Conservation (phyloP, 345 rosid genomes). For the Lumnitzera littorea region DNA sequence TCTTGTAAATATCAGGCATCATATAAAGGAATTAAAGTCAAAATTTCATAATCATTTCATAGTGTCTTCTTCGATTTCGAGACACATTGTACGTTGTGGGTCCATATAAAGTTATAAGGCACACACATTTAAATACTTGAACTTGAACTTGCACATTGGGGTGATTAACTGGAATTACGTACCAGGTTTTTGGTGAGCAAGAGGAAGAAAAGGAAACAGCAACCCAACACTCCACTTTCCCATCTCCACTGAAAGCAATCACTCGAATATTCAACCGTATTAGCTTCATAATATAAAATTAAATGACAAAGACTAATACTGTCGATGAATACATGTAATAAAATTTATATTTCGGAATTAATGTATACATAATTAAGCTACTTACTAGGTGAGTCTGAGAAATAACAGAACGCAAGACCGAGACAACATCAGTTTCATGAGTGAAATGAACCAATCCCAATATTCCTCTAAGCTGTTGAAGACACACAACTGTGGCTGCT, state of each 20-base stretch:
- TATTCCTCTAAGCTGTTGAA: slow-evolving; percentile 90
- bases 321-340: too few relatives aligned
- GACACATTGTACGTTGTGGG: too few relatives aligned
- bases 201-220: slow-evolving; percentile 83
- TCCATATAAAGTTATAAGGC: too few relatives aligned
- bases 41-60: too few relatives aligned
- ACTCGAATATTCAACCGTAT: not conserved
- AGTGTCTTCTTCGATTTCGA: too few relatives aligned
- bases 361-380: not conserved
- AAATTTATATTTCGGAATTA: too few relatives aligned
- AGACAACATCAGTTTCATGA: slow-evolving; percentile 61
- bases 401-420: slow-evolving; percentile 78
- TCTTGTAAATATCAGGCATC: too few relatives aligned
- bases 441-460: slow-evolving; percentile 82
- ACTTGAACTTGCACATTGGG: not conserved
- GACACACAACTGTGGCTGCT: slow-evolving; percentile 94
- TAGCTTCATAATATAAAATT: slow-evolving; percentile 6
- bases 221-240: slow-evolving; percentile 84
- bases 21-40: too few relatives aligned
- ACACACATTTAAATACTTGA: too few relatives aligned
- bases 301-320: not conserved
- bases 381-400: slow-evolving; percentile 66
- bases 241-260: slow-evolving; percentile 75
- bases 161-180: slow-evolving; percentile 13
- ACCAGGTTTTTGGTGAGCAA: slow-evolving; percentile 65